These are phyloP conservation scores for Mediolabrus comicus DNA, from an alignment of 108 stramenopile genomes.

Conservation along the genomic window DNA sequence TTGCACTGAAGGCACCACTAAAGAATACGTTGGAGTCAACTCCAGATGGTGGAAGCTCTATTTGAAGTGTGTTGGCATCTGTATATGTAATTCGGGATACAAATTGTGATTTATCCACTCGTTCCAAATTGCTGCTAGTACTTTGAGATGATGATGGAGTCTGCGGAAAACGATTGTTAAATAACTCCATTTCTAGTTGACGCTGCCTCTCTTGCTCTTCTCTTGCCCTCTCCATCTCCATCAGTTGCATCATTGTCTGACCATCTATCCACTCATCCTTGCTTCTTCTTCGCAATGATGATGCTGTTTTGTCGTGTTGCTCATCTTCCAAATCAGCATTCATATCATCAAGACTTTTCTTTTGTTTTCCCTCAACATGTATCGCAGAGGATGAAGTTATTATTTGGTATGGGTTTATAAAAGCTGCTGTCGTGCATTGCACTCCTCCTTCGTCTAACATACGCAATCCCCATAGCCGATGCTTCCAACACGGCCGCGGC, in stretches of 20 bases:
- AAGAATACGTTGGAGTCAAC: constrained; percentile 11
- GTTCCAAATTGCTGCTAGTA: not conserved
- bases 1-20: constrained; percentile 22
- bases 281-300: not conserved
- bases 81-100: constrained; percentile 11
- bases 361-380: not conserved
- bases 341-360: not conserved
- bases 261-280: constrained; percentile 21
- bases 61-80: constrained; percentile 41
- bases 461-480: not conserved
- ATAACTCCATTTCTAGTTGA: not conserved
- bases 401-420: not conserved
- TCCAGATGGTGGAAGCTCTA: constrained; percentile 31
- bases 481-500: not conserved
- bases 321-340: not conserved
- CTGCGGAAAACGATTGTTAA: not conserved
- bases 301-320: not conserved
- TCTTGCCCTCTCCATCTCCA: not conserved
- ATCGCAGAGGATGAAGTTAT: not conserved
- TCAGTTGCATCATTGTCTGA: constrained; percentile 11
- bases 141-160: not conserved
- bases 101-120: not conserved
- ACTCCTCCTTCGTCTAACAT: not conserved
- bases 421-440: not conserved
- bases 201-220: not conserved